Evolutionary conservation across 2,329 filamentous ascomycete genomes (phyloP).

Genomic region (Coniella vitis): DNA sequence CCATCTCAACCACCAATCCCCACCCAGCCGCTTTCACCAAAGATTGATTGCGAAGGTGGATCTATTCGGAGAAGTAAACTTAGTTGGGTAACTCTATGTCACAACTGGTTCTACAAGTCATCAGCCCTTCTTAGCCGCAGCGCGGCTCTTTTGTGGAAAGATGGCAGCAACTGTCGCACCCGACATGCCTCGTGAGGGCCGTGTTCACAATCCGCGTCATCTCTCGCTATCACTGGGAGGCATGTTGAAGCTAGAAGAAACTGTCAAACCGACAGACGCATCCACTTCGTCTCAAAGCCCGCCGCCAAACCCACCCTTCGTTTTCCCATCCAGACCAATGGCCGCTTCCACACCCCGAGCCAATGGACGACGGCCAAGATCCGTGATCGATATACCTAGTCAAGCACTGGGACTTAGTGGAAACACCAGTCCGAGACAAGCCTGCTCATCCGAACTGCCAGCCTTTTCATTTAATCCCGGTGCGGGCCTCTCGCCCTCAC

Average conservation of each 20-base stretch:
- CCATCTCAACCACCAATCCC: slow-evolving; percentile 3
- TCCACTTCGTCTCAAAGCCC: slow-evolving; percentile 33
- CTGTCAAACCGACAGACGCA: slow-evolving; percentile 23
- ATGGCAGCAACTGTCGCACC: slow-evolving; percentile 28
- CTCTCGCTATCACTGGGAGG: slow-evolving; percentile 22
- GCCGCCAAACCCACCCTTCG: slow-evolving; percentile 57
- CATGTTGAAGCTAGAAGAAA: slow-evolving; percentile 21
- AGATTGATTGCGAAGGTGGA: slow-evolving; percentile 1
- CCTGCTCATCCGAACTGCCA: slow-evolving; percentile 39
- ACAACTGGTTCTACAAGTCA: slow-evolving; percentile 28
- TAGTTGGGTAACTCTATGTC: slow-evolving; percentile 32
- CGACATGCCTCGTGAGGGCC: slow-evolving; percentile 21
- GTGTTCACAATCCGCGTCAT: slow-evolving; percentile 17
- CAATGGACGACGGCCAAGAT: slow-evolving; percentile 44
- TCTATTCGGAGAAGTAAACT: not conserved
- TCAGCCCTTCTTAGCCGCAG: slow-evolving; percentile 39
- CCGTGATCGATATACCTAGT: slow-evolving; percentile 41
- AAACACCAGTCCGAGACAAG: slow-evolving; percentile 20
- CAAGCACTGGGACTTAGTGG: slow-evolving; percentile 24
- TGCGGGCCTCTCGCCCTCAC: slow-evolving; percentile 18
- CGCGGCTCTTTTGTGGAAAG: slow-evolving; percentile 34
- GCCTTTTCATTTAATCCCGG: slow-evolving; percentile 37
- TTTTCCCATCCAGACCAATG: slow-evolving; percentile 49
- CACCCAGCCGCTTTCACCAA: slow-evolving; percentile 5
- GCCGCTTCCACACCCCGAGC: slow-evolving; percentile 42